phyloP scores from a whole-genome alignment of 306 rosid genomes.

The Castanopsis chinensis region DNA sequence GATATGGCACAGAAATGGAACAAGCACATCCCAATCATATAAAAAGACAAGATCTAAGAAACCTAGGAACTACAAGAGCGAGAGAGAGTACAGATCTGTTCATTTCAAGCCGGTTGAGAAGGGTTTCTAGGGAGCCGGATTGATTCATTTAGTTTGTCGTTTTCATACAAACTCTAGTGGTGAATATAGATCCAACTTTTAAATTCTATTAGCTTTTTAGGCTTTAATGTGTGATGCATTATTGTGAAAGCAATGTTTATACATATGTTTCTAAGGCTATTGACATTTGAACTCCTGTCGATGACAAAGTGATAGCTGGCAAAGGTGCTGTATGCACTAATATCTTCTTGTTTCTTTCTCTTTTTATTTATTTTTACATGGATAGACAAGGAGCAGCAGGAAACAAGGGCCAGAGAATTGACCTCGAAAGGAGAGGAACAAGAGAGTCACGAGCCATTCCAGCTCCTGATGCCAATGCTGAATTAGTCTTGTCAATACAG shows the following conservation, averaged over 20 bases:
- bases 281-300: background rate
- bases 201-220: background rate
- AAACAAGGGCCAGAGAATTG: slow-evolving; percentile 76
- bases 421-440: slow-evolving; percentile 70
- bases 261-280: background rate
- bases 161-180: background rate
- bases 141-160: background rate
- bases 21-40: background rate
- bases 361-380: slow-evolving; percentile 21
- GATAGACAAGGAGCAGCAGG: slow-evolving; percentile 87
- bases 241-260: background rate
- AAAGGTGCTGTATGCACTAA: slow-evolving; percentile 4
- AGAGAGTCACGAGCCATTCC: slow-evolving; percentile 90
- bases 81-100: background rate
- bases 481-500: slow-evolving; percentile 89
- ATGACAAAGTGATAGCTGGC: slow-evolving; percentile 5
- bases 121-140: background rate
- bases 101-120: background rate
- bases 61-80: background rate
- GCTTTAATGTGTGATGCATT: background rate
- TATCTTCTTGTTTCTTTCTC: slow-evolving; percentile 16
- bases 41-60: background rate
- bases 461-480: slow-evolving; percentile 99
- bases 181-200: background rate
- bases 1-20: background rate